phyloP scores from a whole-genome alignment of 176 grass and related monocot species.

The sorghum (Sorghum bicolor) region Sorghum_bicolor_NCBIv3 NC_012874.2:962001-962500 shows the following conservation, averaged over 20 bases:
- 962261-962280: constrained; percentile 60
- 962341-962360: constrained; percentile 28
- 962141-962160: constrained; percentile 17
- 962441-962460: not conserved
- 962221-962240: constrained; percentile 60
- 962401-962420: constrained; percentile 24
- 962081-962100: not conserved
- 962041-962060: no score
- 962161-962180: constrained; percentile 13
- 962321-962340: constrained; percentile 58
- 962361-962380: constrained; percentile 27
- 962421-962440: not conserved
- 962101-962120: not conserved
- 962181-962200: constrained; percentile 8
- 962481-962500: not conserved
- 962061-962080: no score
- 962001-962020: no score
- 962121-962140: not conserved
- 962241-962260: constrained; percentile 88
- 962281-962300: constrained; percentile 67
- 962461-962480: not conserved
- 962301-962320: constrained; percentile 68
- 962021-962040: no score
- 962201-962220: constrained; percentile 61
- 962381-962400: constrained; percentile 46